These are phyloP conservation scores for Polyporus arcularius DNA, from an alignment of 768 basidiomycete genomes.

Conservation along the genomic window DNA sequence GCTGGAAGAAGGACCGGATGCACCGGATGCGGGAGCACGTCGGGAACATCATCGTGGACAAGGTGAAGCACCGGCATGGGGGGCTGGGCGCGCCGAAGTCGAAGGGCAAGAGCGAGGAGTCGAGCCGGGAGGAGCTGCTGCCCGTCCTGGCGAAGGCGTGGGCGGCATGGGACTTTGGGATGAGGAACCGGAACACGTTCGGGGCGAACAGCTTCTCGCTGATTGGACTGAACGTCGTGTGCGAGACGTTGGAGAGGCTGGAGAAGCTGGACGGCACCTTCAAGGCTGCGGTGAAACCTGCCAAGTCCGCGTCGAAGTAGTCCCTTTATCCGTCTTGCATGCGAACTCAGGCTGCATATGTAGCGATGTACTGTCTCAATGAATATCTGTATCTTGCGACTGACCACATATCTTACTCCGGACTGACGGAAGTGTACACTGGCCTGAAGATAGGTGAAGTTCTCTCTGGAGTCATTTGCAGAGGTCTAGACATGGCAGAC, in stretches of 20 bases:
- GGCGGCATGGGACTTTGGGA: slow-evolving; percentile 62
- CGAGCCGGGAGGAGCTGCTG: slow-evolving; percentile 10
- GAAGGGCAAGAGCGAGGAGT: not conserved
- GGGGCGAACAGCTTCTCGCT: slow-evolving; percentile 65
- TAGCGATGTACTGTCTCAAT: too few relatives aligned
- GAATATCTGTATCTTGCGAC: too few relatives aligned
- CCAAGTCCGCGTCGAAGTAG: not conserved
- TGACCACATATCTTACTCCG: too few relatives aligned
- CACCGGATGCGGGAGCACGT: slow-evolving; percentile 64
- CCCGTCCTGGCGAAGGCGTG: slow-evolving; percentile 51
- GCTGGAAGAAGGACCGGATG: slow-evolving; percentile 58
- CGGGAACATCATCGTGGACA: slow-evolving; percentile 51
- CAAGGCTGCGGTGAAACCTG: not conserved
- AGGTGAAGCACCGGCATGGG: slow-evolving; percentile 45
- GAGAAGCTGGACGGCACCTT: slow-evolving; percentile 14
- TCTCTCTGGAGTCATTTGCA: not conserved
- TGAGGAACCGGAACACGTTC: slow-evolving; percentile 32
- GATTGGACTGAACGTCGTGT: slow-evolving; percentile 57
- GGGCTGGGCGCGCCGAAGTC: slow-evolving; percentile 21
- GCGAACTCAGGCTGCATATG: too few relatives aligned
- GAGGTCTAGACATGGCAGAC: too few relatives aligned
- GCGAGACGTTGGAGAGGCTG: slow-evolving; percentile 56
- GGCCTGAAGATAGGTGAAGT: too few relatives aligned
- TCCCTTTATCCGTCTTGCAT: not conserved
- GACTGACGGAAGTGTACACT: too few relatives aligned